Evolutionary conservation across 495 filamentous ascomycete genomes (phyloP), one percentile per base, ranked within the genome.

Genomic region (Chaetomium cochliodes): DNA sequence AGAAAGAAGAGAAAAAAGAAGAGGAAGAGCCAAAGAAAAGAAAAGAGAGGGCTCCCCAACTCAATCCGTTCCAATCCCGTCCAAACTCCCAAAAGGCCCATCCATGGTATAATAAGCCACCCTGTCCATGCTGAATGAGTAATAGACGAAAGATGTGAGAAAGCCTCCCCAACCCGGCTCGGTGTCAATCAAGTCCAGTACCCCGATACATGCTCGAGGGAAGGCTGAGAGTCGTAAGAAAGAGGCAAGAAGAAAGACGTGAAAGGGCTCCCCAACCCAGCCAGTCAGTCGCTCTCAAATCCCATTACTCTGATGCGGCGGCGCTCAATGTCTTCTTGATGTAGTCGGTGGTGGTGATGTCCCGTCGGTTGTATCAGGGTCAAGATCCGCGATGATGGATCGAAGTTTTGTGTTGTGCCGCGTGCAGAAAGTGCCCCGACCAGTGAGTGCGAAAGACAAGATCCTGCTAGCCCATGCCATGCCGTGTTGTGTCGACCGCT

Each of bases 11-110:
- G 26, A 13, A 26, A 13, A n/a, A 2, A n/a, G n/a, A 0, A n/a
- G 56, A 28, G 15, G 5, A 37, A 30, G 16, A 13, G n/a, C 8
- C 5, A 4, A 28, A 20, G 16, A 33, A 46, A 22, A 44, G 3
- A 44, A 60, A 37, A 23, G 44, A 22, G 42, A 23, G 44, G 37
- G 42, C 12, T 41, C 58, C 58, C 42, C 39, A 60, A 41, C 56
- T 41, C 41, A 47, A 3, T 42, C 20, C 7, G 2, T 58, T 58
- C 16, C 39, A 56, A 16, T 18, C 33, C 41, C 5, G 15, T 7
- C 11, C 53, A 33, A n/a, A 11, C 9, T 44, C 22, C 23, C 22
- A n/a, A 42, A 56, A 22, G 20, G 26, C 51, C 25, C 2, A 7
- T 54, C 15, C 13, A 26, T n/a, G n/a, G n/a, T n/a, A 0, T n/a